These are phyloP conservation scores for Diutina scorzettiae DNA, from an alignment of 1,139 yeast species.

Conservation along the genomic window DNA sequence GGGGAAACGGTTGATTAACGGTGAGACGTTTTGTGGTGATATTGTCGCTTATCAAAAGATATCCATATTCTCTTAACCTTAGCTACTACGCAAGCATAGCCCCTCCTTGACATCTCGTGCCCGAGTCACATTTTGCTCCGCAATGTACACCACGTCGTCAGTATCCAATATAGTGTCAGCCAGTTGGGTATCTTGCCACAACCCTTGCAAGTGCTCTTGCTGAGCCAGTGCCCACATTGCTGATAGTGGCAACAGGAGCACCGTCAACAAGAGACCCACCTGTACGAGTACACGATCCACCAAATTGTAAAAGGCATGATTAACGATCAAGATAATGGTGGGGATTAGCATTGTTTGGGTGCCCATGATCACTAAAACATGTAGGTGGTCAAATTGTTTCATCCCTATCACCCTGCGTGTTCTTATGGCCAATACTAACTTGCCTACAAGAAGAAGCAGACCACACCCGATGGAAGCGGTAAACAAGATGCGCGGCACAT, in stretches of 20 bases:
- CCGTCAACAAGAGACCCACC: constrained; percentile 23
- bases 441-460: constrained; percentile 45
- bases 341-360: constrained; percentile 79
- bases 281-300: constrained; percentile 12
- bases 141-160: not conserved
- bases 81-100: no score
- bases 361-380: constrained; percentile 67
- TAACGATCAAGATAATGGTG: constrained; percentile 47
- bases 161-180: not conserved
- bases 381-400: constrained; percentile 71
- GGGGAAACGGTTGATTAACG: no score
- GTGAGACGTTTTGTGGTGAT: no score
- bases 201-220: not conserved
- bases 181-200: not conserved
- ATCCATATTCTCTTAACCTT: no score
- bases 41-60: no score
- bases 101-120: no score
- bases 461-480: constrained; percentile 56
- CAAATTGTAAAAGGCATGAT: constrained; percentile 20
- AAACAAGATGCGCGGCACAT: constrained; percentile 49
- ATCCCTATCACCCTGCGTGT: constrained; percentile 68
- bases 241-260: constrained; percentile 66
- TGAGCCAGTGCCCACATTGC: constrained; percentile 63
- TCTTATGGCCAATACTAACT: constrained; percentile 55
- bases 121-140: no score